Evolutionary conservation across 139 green algal species (phyloP).

Genomic region (Limnomonas spitsbergensis): DNA sequence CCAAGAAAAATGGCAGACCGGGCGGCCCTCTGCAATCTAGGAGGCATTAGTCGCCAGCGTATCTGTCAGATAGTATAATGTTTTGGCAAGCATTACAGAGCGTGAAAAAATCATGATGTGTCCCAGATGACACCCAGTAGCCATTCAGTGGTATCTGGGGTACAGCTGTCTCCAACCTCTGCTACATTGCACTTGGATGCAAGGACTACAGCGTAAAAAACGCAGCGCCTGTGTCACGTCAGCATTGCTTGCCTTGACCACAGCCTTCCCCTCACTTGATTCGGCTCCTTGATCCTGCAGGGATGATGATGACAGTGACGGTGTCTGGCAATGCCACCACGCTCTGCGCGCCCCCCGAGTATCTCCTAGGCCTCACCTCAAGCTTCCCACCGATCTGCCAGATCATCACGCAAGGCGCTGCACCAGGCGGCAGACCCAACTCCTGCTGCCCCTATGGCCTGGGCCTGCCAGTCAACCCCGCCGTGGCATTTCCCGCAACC

Average conservation of each 20-base stretch:
- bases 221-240: not conserved
- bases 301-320: conserved; percentile 3
- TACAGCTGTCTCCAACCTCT: not conserved
- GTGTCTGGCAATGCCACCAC: not conserved
- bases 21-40: not conserved
- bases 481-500: not conserved
- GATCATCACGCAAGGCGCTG: not conserved
- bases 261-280: not conserved
- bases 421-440: not conserved
- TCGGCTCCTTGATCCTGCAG: not conserved
- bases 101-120: not conserved
- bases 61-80: not conserved
- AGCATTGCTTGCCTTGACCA: not conserved
- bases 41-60: not conserved
- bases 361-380: not conserved
- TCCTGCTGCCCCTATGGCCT: conserved; percentile 3
- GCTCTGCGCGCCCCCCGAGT: not conserved
- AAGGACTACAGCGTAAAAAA: not conserved
- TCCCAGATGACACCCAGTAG: not conserved
- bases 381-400: not conserved
- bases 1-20: not conserved
- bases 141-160: not conserved
- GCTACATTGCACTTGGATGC: not conserved
- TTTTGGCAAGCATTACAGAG: conserved; percentile 2
- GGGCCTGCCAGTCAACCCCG: not conserved